Conservation (phyloP, 2,329 filamentous ascomycete genomes). For the Nannizzia gypsea region DNA sequence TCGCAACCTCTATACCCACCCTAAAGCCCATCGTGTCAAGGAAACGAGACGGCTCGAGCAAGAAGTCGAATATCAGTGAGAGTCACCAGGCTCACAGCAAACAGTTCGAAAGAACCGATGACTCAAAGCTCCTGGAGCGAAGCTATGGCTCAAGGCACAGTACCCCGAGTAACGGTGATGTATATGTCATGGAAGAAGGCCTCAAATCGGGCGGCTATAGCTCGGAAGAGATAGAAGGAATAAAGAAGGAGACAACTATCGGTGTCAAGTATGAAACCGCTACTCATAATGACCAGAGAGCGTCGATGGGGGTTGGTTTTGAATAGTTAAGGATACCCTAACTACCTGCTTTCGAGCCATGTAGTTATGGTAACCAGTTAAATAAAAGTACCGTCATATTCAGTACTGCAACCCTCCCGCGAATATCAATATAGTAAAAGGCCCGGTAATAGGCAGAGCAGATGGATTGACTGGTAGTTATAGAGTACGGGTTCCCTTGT, state of each 20-base stretch:
- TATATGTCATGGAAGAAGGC: neutral
- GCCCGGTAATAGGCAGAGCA: no score
- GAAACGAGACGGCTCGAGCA: neutral
- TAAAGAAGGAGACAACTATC: neutral
- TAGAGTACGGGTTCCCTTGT: no score
- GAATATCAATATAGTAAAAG: no score
- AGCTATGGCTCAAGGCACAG: neutral
- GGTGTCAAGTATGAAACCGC: neutral
- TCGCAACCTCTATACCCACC: conserved; percentile 12
- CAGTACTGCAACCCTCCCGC: no score
- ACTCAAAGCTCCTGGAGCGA: neutral
- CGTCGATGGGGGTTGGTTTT: neutral
- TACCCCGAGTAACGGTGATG: neutral
- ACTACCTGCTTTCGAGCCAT: neutral
- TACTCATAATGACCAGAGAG: neutral
- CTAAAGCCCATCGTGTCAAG: conserved; percentile 8
- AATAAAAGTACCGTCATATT: neutral
- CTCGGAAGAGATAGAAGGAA: neutral
- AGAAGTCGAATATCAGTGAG: neutral
- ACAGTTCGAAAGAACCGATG: neutral
- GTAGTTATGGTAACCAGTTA: neutral
- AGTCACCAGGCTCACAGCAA: neutral
- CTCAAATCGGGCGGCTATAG: neutral
- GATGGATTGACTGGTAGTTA: no score
- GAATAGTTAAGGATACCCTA: neutral